phyloP scores from a whole-genome alignment of 805 yeast species.

The Ogataea methylovora region DNA sequence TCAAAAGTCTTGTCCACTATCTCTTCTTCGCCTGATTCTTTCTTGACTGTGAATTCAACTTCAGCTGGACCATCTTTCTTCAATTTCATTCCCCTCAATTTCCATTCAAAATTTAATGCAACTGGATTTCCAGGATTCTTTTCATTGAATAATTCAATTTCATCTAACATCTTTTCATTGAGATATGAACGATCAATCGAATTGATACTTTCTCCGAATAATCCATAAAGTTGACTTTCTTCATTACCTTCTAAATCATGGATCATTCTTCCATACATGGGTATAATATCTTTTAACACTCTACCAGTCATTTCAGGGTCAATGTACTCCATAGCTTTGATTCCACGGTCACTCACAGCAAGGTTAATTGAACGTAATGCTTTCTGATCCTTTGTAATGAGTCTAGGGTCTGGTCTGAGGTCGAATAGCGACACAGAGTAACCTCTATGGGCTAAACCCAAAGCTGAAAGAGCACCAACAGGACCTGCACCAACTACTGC shows the following conservation, averaged over 20 bases:
- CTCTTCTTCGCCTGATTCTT: not conserved
- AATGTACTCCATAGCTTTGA: conserved; percentile 56
- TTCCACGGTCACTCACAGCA: conserved; percentile 84
- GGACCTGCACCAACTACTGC: conserved; percentile 85
- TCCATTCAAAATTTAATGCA: conserved; percentile 44
- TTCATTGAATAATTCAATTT: conserved; percentile 38
- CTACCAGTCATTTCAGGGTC: conserved; percentile 50
- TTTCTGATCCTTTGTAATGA: conserved; percentile 9
- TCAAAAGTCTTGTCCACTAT: conserved; percentile 38
- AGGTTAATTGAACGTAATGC: conserved; percentile 68
- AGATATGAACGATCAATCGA: conserved; percentile 73
- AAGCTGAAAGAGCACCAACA: conserved; percentile 78
- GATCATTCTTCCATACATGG: conserved; percentile 88
- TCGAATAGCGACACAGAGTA: conserved; percentile 69
- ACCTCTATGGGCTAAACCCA: conserved; percentile 72
- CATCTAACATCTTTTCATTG: conserved; percentile 59
- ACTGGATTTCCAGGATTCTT: conserved; percentile 19
- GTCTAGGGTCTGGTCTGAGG: conserved; percentile 60
- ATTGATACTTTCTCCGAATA: conserved; percentile 76
- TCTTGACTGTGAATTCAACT: conserved; percentile 3
- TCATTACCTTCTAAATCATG: conserved; percentile 61
- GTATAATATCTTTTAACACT: conserved; percentile 57
- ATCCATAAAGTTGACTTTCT: conserved; percentile 68
- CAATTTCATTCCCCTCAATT: conserved; percentile 38
- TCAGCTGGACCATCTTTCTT: conserved; percentile 8